Percentiles rank a stretch among this genome's conserved stretches.
Conservation (phyloP, 257 asterid species). For the Asclepias syriaca region DNA sequence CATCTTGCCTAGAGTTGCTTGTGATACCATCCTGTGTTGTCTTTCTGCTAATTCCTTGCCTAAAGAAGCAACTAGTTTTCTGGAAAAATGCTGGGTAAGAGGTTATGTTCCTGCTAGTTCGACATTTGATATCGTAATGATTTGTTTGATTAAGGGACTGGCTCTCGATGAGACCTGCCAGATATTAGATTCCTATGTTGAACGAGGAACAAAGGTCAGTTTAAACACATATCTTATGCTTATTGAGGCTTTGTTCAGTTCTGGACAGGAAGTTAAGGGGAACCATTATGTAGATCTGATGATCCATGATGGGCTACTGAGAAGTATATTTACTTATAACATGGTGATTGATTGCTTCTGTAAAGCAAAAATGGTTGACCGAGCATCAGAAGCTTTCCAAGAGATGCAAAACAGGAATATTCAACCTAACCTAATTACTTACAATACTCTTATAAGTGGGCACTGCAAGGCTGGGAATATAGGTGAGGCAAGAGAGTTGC, state of each 20-base stretch:
- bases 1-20: constrained; percentile 55
- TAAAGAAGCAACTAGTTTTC: constrained; percentile 43
- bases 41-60: constrained; percentile 51
- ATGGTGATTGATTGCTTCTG: constrained; percentile 80
- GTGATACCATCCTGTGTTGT: constrained; percentile 48
- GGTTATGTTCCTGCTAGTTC: constrained; percentile 67
- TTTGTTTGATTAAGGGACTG: constrained; percentile 62
- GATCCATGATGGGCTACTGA: constrained; percentile 39
- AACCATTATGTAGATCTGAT: constrained; percentile 46
- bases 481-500: constrained; percentile 43
- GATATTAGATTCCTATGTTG: constrained; percentile 46
- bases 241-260: constrained; percentile 49
- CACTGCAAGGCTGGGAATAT: constrained; percentile 54
- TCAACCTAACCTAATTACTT: constrained; percentile 62
- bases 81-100: constrained; percentile 31
- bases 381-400: constrained; percentile 47
- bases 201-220: constrained; percentile 47
- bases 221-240: constrained; percentile 47
- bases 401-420: constrained; percentile 52
- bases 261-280: constrained; percentile 53
- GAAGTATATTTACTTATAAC: constrained; percentile 52
- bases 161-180: constrained; percentile 55
- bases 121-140: constrained; percentile 46
- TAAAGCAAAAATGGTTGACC: constrained; percentile 59
- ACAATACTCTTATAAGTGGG: constrained; percentile 75